Evolutionary conservation across 495 filamentous ascomycete genomes (phyloP), one percentile per base, ranked within the genome.

Genomic region (Pseudotulostoma volvatum): DNA sequence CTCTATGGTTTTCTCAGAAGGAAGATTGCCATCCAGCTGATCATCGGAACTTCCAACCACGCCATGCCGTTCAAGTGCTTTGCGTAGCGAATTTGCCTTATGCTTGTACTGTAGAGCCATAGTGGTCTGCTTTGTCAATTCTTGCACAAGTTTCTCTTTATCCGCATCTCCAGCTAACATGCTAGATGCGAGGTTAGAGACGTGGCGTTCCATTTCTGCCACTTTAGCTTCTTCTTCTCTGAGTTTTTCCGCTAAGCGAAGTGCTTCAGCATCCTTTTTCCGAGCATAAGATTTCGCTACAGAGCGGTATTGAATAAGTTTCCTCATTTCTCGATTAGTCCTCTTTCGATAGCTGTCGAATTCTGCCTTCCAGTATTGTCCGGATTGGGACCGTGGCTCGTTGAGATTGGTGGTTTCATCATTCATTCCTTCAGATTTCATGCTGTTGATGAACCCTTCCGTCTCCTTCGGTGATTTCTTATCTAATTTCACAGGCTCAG

Each of bases 331-430:
- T 8, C 66, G 60, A 50, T 77, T 71, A n/a, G 85, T 88, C 33
- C 80, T 78, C 21, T 70, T 66, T 34, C 88, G 76, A 51, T 95
- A 87, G 40, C 68, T 73, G 41, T 92, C 79, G 48, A 81, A 93
- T 53, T 93, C 76, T 7, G 74, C 70, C 54, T 96, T 96, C 90
- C 90, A 97, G 56, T 88, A 94, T 52, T 78, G 77, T 2, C 86
- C 87, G 1, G 85, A 93, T 45, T 78, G 72, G 1, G 85, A 92
- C 31, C 76, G 73, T 3, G 90, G 86, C 33, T 81, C 74, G 36
- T 78, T 73, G 37, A 93, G 60, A 53, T 95, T 87, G 28, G 77
- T 58, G 0, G 83, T 90, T 16, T 74, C 55, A 39, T 93, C 82
- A 23, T 65, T 61, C 13, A 68, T 57, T 21, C 55, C 38, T 37